Conservation (phyloP, 2,329 filamentous ascomycete genomes). For the Calonectria pseudoturangicola region DNA sequence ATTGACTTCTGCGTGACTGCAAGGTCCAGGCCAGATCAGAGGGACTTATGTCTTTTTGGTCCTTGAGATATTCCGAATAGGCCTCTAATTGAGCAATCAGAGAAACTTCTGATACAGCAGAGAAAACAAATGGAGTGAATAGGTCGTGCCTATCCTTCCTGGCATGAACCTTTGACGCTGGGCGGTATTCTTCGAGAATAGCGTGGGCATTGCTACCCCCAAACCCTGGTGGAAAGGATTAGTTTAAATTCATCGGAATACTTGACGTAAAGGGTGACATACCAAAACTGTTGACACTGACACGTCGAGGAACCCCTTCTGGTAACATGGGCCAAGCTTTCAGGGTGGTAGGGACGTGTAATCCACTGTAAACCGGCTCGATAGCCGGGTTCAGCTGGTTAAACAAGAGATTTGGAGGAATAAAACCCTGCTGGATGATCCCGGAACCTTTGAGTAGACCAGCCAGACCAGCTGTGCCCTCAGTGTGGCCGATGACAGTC, state of each 20-base stretch:
- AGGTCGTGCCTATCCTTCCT: background rate
- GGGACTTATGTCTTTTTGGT: background rate
- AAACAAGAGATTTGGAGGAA: constrained; percentile 58
- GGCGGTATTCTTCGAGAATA: constrained; percentile 58
- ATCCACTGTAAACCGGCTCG: constrained; percentile 47
- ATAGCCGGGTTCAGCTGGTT: constrained; percentile 54
- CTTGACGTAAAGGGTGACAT: background rate
- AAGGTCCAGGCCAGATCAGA: background rate
- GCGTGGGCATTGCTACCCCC: constrained; percentile 66
- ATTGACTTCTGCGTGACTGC: background rate
- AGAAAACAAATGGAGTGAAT: constrained; percentile 34
- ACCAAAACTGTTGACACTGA: constrained; percentile 57
- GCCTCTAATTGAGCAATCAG: background rate
- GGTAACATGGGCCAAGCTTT: constrained; percentile 47
- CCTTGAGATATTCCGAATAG: background rate
- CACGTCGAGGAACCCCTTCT: constrained; percentile 38
- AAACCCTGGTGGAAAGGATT: constrained; percentile 52
- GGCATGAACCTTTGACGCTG: too few species aligned
- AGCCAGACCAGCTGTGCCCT: constrained; percentile 52
- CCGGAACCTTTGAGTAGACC: constrained; percentile 45
- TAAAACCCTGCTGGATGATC: constrained; percentile 43
- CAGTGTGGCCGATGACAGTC: constrained; percentile 53
- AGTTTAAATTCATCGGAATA: background rate
- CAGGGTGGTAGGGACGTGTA: constrained; percentile 47
- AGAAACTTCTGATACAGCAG: constrained; percentile 19